A percentile compares a stretch with the other conserved stretches of the same genome.
These are phyloP conservation scores for Artemisia argyi DNA, from an alignment of 129 eudicot genomes.

Conservation along the genomic window DNA sequence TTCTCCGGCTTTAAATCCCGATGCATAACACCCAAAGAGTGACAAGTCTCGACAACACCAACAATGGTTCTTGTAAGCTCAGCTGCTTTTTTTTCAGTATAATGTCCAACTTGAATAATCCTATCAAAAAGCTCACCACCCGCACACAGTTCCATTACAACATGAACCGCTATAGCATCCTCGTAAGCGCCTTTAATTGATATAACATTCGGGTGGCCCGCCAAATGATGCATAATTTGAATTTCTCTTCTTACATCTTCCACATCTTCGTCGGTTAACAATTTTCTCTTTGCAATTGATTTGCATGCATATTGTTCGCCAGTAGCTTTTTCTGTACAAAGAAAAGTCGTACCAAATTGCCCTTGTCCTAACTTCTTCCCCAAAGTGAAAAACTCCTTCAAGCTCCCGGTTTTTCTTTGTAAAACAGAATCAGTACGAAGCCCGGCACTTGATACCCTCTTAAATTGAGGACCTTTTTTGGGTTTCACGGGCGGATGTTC, in stretches of 20 bases:
- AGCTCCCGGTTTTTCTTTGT: slow-evolving; percentile 66
- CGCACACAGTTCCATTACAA: slow-evolving; percentile 89
- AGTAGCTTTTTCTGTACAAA: slow-evolving; percentile 69
- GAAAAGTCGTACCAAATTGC: slow-evolving; percentile 82
- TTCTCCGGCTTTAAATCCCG: slow-evolving; percentile 94
- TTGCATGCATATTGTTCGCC: slow-evolving; percentile 81
- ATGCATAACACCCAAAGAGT: slow-evolving; percentile 90
- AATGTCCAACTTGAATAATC: slow-evolving; percentile 85
- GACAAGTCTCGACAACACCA: slow-evolving; percentile 94
- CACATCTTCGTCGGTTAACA: slow-evolving; percentile 83
- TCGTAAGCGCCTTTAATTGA: slow-evolving; percentile 94
- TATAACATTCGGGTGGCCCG: slow-evolving; percentile 86
- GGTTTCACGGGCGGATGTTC: slow-evolving; percentile 39
- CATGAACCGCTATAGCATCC: slow-evolving; percentile 90
- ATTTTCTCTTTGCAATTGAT: slow-evolving; percentile 90
- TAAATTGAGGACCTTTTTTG: slow-evolving; percentile 60
- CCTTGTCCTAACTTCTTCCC: slow-evolving; percentile 97
- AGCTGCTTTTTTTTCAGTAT: slow-evolving; percentile 87
- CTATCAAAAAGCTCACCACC: slow-evolving; percentile 99
- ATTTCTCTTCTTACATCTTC: slow-evolving; percentile 96
- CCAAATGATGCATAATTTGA: slow-evolving; percentile 96
- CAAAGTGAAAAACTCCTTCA: slow-evolving; percentile 72
- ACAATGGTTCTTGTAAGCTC: slow-evolving; percentile 87
- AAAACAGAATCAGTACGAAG: slow-evolving; percentile 74
- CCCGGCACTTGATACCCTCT: slow-evolving; percentile 81